Base-by-base conservation (phyloP, 306 rosid genomes). In the Senna tora region DNA sequence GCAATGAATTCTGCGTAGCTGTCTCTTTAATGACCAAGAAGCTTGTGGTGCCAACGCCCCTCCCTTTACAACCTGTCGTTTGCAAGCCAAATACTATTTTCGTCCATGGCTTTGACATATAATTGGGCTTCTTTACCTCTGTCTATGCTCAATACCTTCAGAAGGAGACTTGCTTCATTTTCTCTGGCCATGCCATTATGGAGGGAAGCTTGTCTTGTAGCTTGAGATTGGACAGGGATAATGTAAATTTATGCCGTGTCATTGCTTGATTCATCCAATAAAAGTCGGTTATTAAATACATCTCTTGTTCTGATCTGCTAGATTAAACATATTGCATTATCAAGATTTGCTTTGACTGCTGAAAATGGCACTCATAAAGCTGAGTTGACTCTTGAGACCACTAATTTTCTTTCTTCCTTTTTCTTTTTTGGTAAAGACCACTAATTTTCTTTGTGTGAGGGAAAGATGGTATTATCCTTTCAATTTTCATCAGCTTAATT, bases 41-140 rank as follows among this genome's bases (percentile, higher is more conserved):
- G 54, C 65, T n/a, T 30, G 74, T 79, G 81, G 65, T 59, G 38
- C 51, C 39, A 45, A 76, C 60, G 47, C 22, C 52, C 42, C 32
- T 52, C 63, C 58, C 42, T 81, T 66, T 69, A 74, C 86, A 71
- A 51, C 84, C 82, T 80, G 84, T 80, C 63, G 20, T 67, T 25
- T 71, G 76, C 70, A 32, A 75, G 53, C 59, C 70, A 53, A 75
- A 56, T 15, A 33, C 67, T 20, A 68, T 64, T 62, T 73, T 65
- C 78, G 65, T 67, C 71, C 52, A 49, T 32, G 66, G 77, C 73
- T 73, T 39, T 71, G 49, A 21, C 77, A 25, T 25, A 25, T 25
- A 25, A 25, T 1, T 62, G 13, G 54, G 79, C 65, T 63, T 73
- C 74, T 57, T 54, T 41, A 62, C 67, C 67, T 71, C 77, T 15